Percentiles rank a stretch among this genome's conserved stretches.
Evolutionary conservation across 768 basidiomycete species (phyloP).

Genomic region (Lanmaoa rubissima): DNA sequence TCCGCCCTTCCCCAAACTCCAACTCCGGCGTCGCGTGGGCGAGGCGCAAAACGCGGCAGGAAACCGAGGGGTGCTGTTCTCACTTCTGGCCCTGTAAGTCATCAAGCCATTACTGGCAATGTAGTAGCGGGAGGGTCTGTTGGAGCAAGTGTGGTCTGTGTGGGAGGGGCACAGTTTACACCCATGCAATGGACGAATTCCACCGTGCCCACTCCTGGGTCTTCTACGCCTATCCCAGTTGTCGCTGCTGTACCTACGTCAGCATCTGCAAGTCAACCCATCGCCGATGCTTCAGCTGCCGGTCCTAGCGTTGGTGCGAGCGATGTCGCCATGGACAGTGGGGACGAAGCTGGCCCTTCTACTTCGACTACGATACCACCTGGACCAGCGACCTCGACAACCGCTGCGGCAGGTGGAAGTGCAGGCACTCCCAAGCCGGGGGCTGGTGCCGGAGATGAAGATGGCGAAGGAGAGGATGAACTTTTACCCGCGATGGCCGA

Average conservation of each 20-base stretch:
- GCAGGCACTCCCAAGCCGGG: conserved; percentile 14
- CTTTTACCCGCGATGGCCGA: conserved; percentile 83
- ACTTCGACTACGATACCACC: not conserved
- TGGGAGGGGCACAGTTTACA: conserved; percentile 26
- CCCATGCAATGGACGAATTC: conserved; percentile 41
- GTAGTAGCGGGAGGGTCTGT: not conserved
- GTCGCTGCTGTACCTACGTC: not conserved
- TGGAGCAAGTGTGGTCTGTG: not conserved
- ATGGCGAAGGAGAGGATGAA: conserved; percentile 79
- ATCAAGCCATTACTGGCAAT: conserved; percentile 6
- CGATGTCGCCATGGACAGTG: conserved; percentile 15
- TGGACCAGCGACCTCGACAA: not conserved
- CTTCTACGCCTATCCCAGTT: conserved; percentile 14
- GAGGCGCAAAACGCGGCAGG: conserved; percentile 28
- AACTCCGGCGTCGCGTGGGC: conserved; percentile 23
- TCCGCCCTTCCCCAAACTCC: conserved; percentile 18
- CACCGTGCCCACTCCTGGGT: conserved; percentile 1
- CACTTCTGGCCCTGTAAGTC: conserved; percentile 6
- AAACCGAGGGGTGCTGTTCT: conserved; percentile 22
- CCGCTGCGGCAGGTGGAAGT: not conserved
- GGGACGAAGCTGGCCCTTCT: conserved; percentile 22
- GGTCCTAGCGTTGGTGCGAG: conserved; percentile 1
- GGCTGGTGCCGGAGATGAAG: conserved; percentile 34
- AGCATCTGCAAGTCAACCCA: conserved; percentile 9
- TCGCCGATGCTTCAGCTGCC: not conserved